phyloP scores from a whole-genome alignment of 352 stramenopile genomes.

The Phytophthora niederhauseri region DNA sequence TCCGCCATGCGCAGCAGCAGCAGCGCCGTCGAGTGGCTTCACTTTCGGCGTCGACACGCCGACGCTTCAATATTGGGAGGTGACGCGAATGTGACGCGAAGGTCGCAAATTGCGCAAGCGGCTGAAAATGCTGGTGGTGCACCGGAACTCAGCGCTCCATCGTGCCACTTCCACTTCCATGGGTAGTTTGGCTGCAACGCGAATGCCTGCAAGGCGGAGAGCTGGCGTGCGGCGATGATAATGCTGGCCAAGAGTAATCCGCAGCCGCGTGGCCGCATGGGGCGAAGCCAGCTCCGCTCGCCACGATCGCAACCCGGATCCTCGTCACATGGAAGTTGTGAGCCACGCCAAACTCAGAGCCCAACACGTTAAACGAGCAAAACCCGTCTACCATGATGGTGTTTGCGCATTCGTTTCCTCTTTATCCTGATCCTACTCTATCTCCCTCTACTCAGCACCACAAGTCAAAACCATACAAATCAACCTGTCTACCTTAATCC shows the following conservation, averaged over 20 bases:
- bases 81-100: too few species aligned
- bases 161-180: too few species aligned
- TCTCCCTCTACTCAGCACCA: background rate
- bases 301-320: constrained; percentile 4
- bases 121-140: constrained; percentile 27
- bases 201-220: background rate
- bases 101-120: constrained; percentile 21
- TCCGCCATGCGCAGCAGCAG: too few species aligned
- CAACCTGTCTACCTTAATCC: background rate
- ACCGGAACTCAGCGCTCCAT: background rate
- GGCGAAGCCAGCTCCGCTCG: background rate
- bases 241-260: background rate
- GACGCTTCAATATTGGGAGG: too few species aligned
- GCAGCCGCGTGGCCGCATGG: background rate
- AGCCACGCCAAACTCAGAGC: background rate
- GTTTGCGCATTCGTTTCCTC: constrained; percentile 33
- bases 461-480: constrained; percentile 15
- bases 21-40: too few species aligned
- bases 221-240: background rate
- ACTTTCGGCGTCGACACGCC: too few species aligned
- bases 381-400: constrained; percentile 13
- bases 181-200: too few species aligned
- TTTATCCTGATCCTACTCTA: background rate
- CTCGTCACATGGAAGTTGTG: constrained; percentile 23
- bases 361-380: background rate